Percentiles rank a stretch among this genome's conserved stretches.
phyloP scores from a whole-genome alignment of 2,329 filamentous ascomycete genomes.

The Alternaria novae-zelandiae region DNA sequence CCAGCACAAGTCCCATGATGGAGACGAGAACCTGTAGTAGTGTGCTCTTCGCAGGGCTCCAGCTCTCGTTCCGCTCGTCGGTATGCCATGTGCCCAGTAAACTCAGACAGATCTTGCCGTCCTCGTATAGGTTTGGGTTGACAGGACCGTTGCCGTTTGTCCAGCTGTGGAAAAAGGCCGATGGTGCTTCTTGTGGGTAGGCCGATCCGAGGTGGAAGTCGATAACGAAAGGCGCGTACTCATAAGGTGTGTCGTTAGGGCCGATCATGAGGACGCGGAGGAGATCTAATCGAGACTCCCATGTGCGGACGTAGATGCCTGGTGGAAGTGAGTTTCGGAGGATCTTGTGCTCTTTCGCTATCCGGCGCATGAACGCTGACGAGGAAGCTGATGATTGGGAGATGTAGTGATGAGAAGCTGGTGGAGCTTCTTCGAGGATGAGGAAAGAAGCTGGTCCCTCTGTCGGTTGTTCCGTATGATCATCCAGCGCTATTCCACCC shows the following conservation, averaged over 20 bases:
- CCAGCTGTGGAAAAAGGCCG: constrained; percentile 67
- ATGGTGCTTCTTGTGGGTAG: constrained; percentile 61
- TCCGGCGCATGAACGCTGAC: constrained; percentile 55
- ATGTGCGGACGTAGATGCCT: constrained; percentile 64
- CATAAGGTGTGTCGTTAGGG: constrained; percentile 66
- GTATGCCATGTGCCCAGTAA: constrained; percentile 66
- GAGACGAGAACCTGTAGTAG: constrained; percentile 65
- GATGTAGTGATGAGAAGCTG: constrained; percentile 48
- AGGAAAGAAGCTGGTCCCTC: constrained; percentile 34
- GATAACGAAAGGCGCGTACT: constrained; percentile 66
- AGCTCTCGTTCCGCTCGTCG: constrained; percentile 59
- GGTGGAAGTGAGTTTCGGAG: constrained; percentile 60
- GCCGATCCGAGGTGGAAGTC: constrained; percentile 60
- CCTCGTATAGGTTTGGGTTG: constrained; percentile 69
- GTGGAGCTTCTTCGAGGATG: constrained; percentile 46
- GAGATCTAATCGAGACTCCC: constrained; percentile 65
- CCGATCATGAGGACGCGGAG: constrained; percentile 65
- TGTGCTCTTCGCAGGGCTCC: constrained; percentile 61
- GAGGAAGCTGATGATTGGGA: constrained; percentile 51
- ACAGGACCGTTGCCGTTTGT: constrained; percentile 59
- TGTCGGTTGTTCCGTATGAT: constrained; percentile 7
- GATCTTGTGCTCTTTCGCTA: constrained; percentile 66
- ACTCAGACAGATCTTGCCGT: constrained; percentile 67
- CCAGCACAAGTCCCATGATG: constrained; percentile 63
- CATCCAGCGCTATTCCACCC: constrained; percentile 5